These are phyloP conservation scores for Hibiscus syriacus DNA, from an alignment of 345 rosid genomes.

Conservation along the genomic window DNA sequence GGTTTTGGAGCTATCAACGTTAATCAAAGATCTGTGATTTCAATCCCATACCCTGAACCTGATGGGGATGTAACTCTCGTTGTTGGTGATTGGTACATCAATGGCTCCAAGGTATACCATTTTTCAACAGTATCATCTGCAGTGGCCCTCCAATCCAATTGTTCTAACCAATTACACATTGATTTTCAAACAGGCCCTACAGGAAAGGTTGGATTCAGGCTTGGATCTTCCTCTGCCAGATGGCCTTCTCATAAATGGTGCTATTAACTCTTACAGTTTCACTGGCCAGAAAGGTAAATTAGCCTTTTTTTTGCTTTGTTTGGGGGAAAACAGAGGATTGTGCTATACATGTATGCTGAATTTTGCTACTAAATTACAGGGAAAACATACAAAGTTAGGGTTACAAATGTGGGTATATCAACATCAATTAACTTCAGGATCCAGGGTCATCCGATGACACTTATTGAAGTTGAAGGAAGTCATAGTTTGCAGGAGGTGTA, in stretches of 20 bases:
- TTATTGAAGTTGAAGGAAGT: constrained; percentile 88
- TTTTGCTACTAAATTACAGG: constrained; percentile 28
- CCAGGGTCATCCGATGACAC: constrained; percentile 64
- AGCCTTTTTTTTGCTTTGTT: not conserved
- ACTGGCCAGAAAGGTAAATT: constrained; percentile 51
- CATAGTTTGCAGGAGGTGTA: constrained; percentile 62
- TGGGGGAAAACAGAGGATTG: not conserved
- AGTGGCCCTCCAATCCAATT: no score
- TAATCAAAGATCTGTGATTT: constrained; percentile 41
- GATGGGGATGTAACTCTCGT: constrained; percentile 63
- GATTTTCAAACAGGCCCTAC: constrained; percentile 34
- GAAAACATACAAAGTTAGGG: constrained; percentile 55
- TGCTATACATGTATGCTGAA: not conserved
- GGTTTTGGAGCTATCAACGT: constrained; percentile 59
- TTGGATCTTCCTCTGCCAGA: constrained; percentile 42
- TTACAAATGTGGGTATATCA: constrained; percentile 65
- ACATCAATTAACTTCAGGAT: constrained; percentile 75
- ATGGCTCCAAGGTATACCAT: constrained; percentile 40
- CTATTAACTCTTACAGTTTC: constrained; percentile 22
- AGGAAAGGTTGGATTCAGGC: constrained; percentile 40
- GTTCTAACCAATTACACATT: no score
- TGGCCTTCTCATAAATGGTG: constrained; percentile 72
- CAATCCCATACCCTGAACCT: constrained; percentile 47
- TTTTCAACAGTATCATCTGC: not conserved
- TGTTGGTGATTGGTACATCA: constrained; percentile 58